phyloP scores from a whole-genome alignment of 257 asterid genomes.

The Ballota nigra region DNA sequence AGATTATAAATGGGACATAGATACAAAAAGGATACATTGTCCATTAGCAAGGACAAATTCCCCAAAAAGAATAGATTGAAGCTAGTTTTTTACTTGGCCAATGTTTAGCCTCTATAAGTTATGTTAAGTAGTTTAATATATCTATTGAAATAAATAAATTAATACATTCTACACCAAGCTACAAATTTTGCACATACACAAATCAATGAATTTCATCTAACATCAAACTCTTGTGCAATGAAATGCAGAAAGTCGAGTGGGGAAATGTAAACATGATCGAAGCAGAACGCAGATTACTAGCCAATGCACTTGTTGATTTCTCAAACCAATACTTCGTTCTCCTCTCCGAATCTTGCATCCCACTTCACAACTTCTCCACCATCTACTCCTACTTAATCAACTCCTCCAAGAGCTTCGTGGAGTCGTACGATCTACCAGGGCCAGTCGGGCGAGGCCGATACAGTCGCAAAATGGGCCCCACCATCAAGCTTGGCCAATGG shows the following conservation, averaged over 20 bases:
- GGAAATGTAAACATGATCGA: slow-evolving; percentile 81
- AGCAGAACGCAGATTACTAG: slow-evolving; percentile 81
- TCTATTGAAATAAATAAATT: too few relatives aligned
- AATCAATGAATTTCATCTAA: neutral
- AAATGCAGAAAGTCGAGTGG: slow-evolving; percentile 70
- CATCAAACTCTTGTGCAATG: neutral
- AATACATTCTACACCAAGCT: too few relatives aligned
- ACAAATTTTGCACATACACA: neutral
- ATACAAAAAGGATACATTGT: too few relatives aligned
- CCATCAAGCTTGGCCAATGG: slow-evolving; percentile 54
- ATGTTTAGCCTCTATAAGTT: too few relatives aligned
- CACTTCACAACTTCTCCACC: slow-evolving; percentile 76
- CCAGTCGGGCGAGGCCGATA: slow-evolving; percentile 78
- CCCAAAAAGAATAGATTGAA: too few relatives aligned
- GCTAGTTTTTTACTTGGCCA: too few relatives aligned
- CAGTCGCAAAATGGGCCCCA: slow-evolving; percentile 49
- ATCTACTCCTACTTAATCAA: slow-evolving; percentile 61
- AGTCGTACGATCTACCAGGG: slow-evolving; percentile 46
- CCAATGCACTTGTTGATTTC: slow-evolving; percentile 80
- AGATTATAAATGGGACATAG: too few relatives aligned
- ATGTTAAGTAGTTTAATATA: too few relatives aligned
- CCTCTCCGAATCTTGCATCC: slow-evolving; percentile 82
- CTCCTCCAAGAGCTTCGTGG: slow-evolving; percentile 56
- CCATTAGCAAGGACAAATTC: too few relatives aligned
- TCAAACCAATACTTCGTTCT: slow-evolving; percentile 82